phyloP scores from a whole-genome alignment of 495 filamentous ascomycete species.

The Aspergillus cavernicola region DNA sequence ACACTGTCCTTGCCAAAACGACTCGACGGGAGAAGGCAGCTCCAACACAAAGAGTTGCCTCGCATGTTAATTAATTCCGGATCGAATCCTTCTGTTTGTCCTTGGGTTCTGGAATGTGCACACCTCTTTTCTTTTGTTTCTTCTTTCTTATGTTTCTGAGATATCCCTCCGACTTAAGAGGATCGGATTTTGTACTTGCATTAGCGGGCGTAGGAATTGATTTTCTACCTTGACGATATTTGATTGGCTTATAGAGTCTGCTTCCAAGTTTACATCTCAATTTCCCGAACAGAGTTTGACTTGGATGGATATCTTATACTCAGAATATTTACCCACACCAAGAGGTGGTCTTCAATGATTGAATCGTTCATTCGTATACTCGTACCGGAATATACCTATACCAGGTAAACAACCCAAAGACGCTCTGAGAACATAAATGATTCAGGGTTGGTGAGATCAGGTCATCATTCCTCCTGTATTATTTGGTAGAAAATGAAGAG shows the following conservation, averaged over 20 bases:
- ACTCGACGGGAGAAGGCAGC: constrained; percentile 5
- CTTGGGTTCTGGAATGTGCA: background rate
- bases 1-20: constrained; percentile 27
- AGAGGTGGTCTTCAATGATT: constrained; percentile 3
- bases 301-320: background rate
- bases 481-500: constrained; percentile 1
- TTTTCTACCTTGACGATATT: background rate
- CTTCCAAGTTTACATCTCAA: background rate
- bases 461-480: background rate
- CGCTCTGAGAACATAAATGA: constrained; percentile 12
- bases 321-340: background rate
- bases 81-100: too few species aligned
- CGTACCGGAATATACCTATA: constrained; percentile 26
- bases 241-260: background rate
- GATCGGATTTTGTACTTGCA: background rate
- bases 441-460: constrained; percentile 3
- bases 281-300: background rate
- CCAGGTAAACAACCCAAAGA: constrained; percentile 7
- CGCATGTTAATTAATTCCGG: background rate
- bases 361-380: constrained; percentile 44
- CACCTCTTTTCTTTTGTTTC: background rate
- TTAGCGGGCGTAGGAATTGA: constrained; percentile 11
- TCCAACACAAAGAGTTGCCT: background rate
- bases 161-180: background rate
- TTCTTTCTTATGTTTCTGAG: background rate